Evolutionary conservation across 495 filamentous ascomycete genomes (phyloP).

Genomic region (Tuber indicum): DNA sequence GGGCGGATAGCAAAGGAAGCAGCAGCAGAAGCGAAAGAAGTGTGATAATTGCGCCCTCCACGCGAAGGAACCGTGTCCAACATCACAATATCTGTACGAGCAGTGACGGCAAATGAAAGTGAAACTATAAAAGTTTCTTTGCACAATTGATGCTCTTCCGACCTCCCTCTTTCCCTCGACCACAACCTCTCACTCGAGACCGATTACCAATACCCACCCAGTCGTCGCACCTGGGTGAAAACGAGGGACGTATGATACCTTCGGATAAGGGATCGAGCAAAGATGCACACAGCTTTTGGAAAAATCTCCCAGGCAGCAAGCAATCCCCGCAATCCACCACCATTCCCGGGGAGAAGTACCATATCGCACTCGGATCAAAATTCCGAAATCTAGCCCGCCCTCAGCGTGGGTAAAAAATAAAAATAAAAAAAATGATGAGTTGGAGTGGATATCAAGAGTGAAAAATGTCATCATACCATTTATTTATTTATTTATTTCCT

Average conservation of each 20-base stretch:
- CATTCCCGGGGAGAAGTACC: not conserved
- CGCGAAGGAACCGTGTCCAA: not conserved
- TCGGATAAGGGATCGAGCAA: not conserved
- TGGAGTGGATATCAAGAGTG: not conserved
- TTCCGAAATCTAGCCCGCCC: not conserved
- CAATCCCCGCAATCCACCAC: not conserved
- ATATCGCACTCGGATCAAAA: not conserved
- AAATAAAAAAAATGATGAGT: not conserved
- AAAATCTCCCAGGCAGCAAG: not conserved
- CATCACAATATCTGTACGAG: not conserved
- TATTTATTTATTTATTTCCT: not conserved
- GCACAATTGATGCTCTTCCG: not conserved
- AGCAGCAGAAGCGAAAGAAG: not conserved
- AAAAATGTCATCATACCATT: not conserved
- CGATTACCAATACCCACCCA: not conserved
- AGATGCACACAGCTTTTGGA: not conserved
- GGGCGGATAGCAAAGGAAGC: not conserved
- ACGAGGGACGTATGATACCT: not conserved
- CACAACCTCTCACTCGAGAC: not conserved
- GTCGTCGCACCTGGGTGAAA: not conserved
- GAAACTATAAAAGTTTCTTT: not conserved
- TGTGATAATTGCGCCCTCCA: not conserved
- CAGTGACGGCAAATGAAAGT: not conserved
- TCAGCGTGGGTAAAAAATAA: not conserved
- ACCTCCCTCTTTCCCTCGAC: not conserved